Percentiles rank a stretch among this genome's conserved stretches.
These are phyloP conservation scores for Ophiostoma australiae DNA, from an alignment of 2,329 filamentous ascomycete species.

Conservation along the genomic window DNA sequence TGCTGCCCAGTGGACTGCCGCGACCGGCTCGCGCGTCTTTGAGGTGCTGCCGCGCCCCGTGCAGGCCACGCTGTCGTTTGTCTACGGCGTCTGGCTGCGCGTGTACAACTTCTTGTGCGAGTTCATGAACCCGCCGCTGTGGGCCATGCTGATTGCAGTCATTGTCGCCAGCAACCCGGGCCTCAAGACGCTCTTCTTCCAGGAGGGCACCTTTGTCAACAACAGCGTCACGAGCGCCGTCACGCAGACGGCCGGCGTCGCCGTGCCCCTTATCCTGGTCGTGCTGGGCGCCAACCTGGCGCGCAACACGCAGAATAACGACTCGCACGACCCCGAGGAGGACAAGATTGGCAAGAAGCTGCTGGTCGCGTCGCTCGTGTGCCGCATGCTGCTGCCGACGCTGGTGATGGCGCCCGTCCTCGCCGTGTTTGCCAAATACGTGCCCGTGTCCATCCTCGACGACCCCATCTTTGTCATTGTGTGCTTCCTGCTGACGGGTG, in stretches of 20 bases:
- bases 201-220: constrained; percentile 79
- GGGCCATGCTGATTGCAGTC: constrained; percentile 92
- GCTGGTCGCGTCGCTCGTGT: constrained; percentile 76
- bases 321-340: constrained; percentile 65
- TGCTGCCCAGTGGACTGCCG: constrained; percentile 19
- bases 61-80: constrained; percentile 35
- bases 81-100: constrained; percentile 39
- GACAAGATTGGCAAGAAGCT: constrained; percentile 65
- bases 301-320: constrained; percentile 74
- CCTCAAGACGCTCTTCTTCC: constrained; percentile 82
- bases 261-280: constrained; percentile 90
- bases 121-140: constrained; percentile 97
- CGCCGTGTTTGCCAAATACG: constrained; percentile 80
- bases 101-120: constrained; percentile 65
- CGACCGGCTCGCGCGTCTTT: constrained; percentile 31
- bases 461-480: constrained; percentile 98
- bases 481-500: constrained; percentile 91
- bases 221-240: constrained; percentile 91
- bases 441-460: constrained; percentile 88
- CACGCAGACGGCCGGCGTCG: constrained; percentile 78
- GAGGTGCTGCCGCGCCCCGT: constrained; percentile 41
- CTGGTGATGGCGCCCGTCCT: constrained; percentile 87
- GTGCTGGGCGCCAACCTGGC: constrained; percentile 93
- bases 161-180: constrained; percentile 80
- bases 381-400: constrained; percentile 88